Evolutionary conservation across 441 rosid species (phyloP), one percentile per base, ranked within the genome.

Genomic region (Lagerstroemia fauriei): DNA sequence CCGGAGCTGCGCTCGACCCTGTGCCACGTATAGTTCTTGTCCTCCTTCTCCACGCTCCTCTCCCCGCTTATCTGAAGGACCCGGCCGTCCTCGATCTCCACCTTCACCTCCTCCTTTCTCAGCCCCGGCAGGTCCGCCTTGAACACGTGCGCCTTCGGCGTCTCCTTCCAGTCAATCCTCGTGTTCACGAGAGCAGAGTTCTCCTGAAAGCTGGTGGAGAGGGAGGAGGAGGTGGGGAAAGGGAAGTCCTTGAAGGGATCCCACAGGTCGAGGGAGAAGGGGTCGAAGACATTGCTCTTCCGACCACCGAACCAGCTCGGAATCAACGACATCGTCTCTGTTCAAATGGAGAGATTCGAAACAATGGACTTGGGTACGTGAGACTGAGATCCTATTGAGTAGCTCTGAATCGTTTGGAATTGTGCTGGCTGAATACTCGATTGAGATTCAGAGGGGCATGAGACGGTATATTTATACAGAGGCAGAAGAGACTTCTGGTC

Each of bases 111-210:
- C 71, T 66, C 71, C 71, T 66, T 66, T 41, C 27, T 66, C 38
- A 66, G 34, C 71, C 71, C 71, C 1, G 71, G 71, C 71, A 66
- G 71, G 71, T 66, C 71, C 18, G 71, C 71, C 71, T 66, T 31
- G 71, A 66, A 66, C 38, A 66, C 71, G 41, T 66, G 71, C 38
- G 38, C 71, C 41, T 69, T 47, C 20, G 77, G 59, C 5, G 77
- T 47, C 59, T 75, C 57, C 41, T 48, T 53, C 77, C 77, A 75
- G 57, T 53, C 77, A 59, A 69, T 69, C 73, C 73, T 69, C 46
- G 47, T 7, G 46, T 69, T 69, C 46, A 32, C 47, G 46, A 69
- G 18, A 9, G 44, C 73, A 11, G 47, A 66, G 41, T 29, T 34
- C 44, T 32, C 46, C 41, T 4, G 25, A 16, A 32, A 32, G 8